Percentiles rank a stretch among this genome's conserved stretches.
Conservation (phyloP, 139 green algal genomes). For the Micromonas pusilla region DNA sequence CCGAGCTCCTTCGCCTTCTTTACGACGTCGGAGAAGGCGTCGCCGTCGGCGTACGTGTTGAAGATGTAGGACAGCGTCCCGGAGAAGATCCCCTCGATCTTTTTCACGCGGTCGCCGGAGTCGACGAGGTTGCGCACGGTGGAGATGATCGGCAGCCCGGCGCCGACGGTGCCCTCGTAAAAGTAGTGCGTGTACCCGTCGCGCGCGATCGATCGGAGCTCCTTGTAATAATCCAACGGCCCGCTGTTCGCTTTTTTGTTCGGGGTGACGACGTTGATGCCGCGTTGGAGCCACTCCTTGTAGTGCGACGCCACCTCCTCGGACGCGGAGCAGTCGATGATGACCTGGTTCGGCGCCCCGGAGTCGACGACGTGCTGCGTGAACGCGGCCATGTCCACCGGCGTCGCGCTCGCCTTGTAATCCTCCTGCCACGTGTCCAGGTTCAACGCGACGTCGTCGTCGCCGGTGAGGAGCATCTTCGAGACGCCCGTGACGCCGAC, state of each 20-base stretch:
- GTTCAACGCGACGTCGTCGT: constrained; percentile 51
- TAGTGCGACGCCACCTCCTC: constrained; percentile 51
- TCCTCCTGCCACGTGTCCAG: constrained; percentile 68
- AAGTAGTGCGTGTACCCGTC: constrained; percentile 93
- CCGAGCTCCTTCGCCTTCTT: constrained; percentile 68
- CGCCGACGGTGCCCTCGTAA: constrained; percentile 86
- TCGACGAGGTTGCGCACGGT: constrained; percentile 85
- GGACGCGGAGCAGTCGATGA: constrained; percentile 89
- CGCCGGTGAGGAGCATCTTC: constrained; percentile 69
- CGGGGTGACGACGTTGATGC: constrained; percentile 52
- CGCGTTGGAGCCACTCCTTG: constrained; percentile 73
- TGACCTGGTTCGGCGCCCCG: constrained; percentile 86
- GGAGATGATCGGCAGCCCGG: constrained; percentile 86
- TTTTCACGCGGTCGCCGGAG: constrained; percentile 76
- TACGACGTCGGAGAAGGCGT: constrained; percentile 77
- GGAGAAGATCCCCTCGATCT: constrained; percentile 75
- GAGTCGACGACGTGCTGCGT: constrained; percentile 53
- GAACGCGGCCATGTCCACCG: constrained; percentile 55
- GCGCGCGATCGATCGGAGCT: constrained; percentile 69
- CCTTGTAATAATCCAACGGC: constrained; percentile 68
- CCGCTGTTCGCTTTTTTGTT: constrained; percentile 92
- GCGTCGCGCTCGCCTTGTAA: constrained; percentile 35
- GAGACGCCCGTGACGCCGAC: constrained; percentile 62
- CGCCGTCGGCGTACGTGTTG: constrained; percentile 66
- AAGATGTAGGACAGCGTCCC: constrained; percentile 97